Conservation (phyloP, 2,329 filamentous ascomycete genomes). For the Davidsoniella neocaledoniae region DNA sequence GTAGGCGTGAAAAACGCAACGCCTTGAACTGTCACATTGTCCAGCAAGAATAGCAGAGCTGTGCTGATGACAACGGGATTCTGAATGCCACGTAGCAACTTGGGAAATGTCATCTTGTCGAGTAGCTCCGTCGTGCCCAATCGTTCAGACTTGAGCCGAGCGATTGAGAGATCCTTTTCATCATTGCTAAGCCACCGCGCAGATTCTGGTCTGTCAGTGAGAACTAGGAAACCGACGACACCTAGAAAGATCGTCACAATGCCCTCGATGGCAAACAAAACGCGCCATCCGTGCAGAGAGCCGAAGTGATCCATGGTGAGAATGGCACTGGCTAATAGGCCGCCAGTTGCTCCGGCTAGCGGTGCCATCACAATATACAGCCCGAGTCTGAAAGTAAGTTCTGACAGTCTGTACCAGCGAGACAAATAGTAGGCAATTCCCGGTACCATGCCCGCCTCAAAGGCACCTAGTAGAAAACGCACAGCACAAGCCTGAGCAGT, state of each 20-base stretch:
- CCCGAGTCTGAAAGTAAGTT: slow-evolving; percentile 49
- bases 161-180: slow-evolving; percentile 49
- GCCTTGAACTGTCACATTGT: slow-evolving; percentile 52
- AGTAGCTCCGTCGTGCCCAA: slow-evolving; percentile 42
- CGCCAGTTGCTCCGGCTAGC: slow-evolving; percentile 54
- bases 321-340: slow-evolving; percentile 47
- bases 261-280: slow-evolving; percentile 56
- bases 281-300: slow-evolving; percentile 40
- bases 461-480: slow-evolving; percentile 49
- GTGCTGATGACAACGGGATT: slow-evolving; percentile 39
- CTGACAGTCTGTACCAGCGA: slow-evolving; percentile 53
- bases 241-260: slow-evolving; percentile 38
- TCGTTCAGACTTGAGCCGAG: slow-evolving; percentile 50
- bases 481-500: slow-evolving; percentile 37
- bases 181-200: slow-evolving; percentile 48
- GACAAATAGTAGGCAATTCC: slow-evolving; percentile 60
- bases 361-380: slow-evolving; percentile 57
- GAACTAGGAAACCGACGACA: slow-evolving; percentile 43
- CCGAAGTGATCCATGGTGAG: slow-evolving; percentile 43
- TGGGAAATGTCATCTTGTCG: slow-evolving; percentile 41
- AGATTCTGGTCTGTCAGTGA: slow-evolving; percentile 53
- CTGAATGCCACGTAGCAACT: slow-evolving; percentile 41
- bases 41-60: slow-evolving; percentile 41
- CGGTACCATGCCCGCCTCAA: slow-evolving; percentile 59
- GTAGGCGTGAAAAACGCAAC: slow-evolving; percentile 50